phyloP scores from a whole-genome alignment of 148 eudicot species.

The Diospyros kaki region DNA sequence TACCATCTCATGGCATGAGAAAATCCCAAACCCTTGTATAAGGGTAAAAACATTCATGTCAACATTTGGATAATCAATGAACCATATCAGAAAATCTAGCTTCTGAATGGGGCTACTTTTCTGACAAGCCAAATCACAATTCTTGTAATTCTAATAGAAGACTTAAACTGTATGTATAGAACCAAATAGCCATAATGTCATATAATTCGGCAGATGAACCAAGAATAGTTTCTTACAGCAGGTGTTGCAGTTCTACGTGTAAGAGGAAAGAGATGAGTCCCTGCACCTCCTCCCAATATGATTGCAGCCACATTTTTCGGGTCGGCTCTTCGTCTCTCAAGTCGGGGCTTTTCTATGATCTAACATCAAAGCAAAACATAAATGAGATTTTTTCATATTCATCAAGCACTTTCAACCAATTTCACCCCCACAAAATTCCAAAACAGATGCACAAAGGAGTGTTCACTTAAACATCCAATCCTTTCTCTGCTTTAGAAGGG shows the following conservation, averaged over 20 bases:
- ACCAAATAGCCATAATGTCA: background rate
- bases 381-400: background rate
- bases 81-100: conserved; percentile 1
- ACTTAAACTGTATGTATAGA: too few relatives aligned
- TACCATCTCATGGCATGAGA: background rate
- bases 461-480: background rate
- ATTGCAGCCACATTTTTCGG: conserved; percentile 75
- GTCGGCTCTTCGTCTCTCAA: conserved; percentile 51
- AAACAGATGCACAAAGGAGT: background rate
- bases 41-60: background rate
- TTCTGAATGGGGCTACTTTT: background rate
- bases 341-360: conserved; percentile 37
- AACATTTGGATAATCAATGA: background rate
- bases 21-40: conserved; percentile 5
- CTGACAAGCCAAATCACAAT: background rate
- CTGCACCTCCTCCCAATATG: conserved; percentile 92
- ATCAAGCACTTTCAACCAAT: background rate
- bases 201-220: background rate
- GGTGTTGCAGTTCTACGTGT: conserved; percentile 89
- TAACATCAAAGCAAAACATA: conserved; percentile 22
- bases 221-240: conserved; percentile 58
- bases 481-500: background rate
- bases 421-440: background rate
- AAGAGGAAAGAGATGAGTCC: conserved; percentile 84
- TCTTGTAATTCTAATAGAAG: too few relatives aligned